Evolutionary conservation across 2,329 filamentous ascomycete genomes (phyloP), one percentile per base, ranked within the genome.

Genomic region (Fusarium devonianum): DNA sequence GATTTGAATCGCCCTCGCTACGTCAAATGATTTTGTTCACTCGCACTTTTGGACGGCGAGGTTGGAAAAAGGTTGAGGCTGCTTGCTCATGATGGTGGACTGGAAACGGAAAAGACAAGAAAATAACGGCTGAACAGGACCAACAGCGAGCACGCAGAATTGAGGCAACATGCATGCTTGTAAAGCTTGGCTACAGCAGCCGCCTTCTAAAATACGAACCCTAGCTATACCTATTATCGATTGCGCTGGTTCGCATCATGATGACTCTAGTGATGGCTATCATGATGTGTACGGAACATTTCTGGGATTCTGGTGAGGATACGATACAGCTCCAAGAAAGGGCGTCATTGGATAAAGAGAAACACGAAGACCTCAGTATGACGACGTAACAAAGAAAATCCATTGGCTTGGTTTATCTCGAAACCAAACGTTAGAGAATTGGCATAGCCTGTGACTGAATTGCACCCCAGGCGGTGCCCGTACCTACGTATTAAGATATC

Each of bases 191-290:
- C 32, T 53, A 54, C 49, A 58, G 49, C 48, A 53, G 49, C 32
- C 49, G 45, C 44, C 43, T 52, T 49, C 47, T 50, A 28, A 43
- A 60, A 50, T 51, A 65, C 16, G 26, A 49, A 40, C 33, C 52
- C 49, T 55, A 50, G 33, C 29, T 25, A 17, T 38, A 53, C 33
- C 23, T 45, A 37, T 14, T 26, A 38, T 25, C n/a, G 23, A 26
- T 26, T 12, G 11, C n/a, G n/a, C 23, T 12, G 11, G 23, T 26
- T 26, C 11, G 23, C 7, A 4, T 26, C 23, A 4, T 26, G 23
- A 4, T 26, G 7, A 26, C 10, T 5, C 12, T 9, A 8, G 23
- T 26, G 7, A 26, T 26, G 23, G 21, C 10, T 23, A 23, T 6
- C 21, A 23, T 6, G 6, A 10, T 23, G 21, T 6, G 6, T 23